Base-by-base conservation (phyloP, 225 moss, liverwort and hornwort genomes). In the Asterella californica region DNA sequence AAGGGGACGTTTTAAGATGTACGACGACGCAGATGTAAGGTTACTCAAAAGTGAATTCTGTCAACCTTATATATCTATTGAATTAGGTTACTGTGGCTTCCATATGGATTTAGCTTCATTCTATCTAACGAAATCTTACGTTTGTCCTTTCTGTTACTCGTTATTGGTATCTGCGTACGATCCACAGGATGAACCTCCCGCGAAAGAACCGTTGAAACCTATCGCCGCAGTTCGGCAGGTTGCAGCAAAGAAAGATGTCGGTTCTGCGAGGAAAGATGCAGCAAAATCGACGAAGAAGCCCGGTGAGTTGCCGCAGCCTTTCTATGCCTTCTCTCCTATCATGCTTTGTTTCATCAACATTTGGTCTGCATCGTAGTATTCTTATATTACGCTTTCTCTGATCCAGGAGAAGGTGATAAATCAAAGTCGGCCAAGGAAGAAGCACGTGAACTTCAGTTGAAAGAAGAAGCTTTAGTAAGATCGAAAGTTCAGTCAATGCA, bases 1-100 rank as follows among this genome's bases (percentile, higher is more conserved):
- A 72, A 87, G 96, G 29, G 96, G 96, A 80, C 88, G 94, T 30
- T 96, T 96, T 53, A 96, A 93, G 86, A 96, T 96, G 96, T 96
- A 96, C 63, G 96, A 87, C 67, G 96, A 94, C 77, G 83, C 81
- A 27, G 92, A 84, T 83, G 96, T 75, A 67, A 76, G 75, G n/a
- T 30, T 21, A 45, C 14, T 22, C 17, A 53, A 27, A 61, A n/a
- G 17, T 8, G 9, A 42, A 5, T 38, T 70, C 15, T 24, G 22
- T 7, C 42, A 42, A 0, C 37, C 33, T 70, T 21, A 22, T 42
- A 70, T 32, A 32, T 22, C 52, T 24, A 10, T 75, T 61, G 61
- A 21, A 27, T 65, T 33, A 65, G 65, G 27, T 30, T 34, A 66
- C 27, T 33, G 27, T 66, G 27, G 30, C 34, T 11, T 33, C 8